Base-by-base conservation (phyloP, 2,329 filamentous ascomycete genomes). In the Hypoxylon sp. region DNA sequence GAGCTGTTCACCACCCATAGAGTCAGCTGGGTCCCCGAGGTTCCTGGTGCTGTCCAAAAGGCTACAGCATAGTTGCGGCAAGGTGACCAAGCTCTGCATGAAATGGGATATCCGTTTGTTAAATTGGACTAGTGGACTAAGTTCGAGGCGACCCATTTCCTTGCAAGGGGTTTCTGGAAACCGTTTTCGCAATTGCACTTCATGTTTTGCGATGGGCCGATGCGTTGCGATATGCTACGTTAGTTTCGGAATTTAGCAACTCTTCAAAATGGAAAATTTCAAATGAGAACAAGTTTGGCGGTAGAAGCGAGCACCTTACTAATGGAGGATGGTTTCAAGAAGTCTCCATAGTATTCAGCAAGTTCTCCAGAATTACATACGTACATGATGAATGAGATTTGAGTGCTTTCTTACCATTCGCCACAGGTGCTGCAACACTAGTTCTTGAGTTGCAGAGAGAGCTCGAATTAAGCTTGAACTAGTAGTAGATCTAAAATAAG, bases 1-100 rank as follows among this genome's bases (percentile, higher is more conserved):
- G 75, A 77, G 61, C 35, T 76, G 17, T 77, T 65, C 33, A 17
- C 65, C 3, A 17, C 24, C 1, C 10, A 37, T 2, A 63, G 74
- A 11, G 67, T 65, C 2, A 31, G 24, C 24, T 77, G 75, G 75
- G 61, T 76, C 1, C 11, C 44, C 0, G 62, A 60, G 31, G 14
- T 75, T n/a, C n/a, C 69, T 2, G 67, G 68, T 5, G 57, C 71
- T 1, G 53, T 5, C 13, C 72, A 75, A 67, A 66, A 73, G 44
- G 0, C 14, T 13, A 14, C 37, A 2, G 68, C 61, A 63, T 62
- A 31, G 47, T 55, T 44, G 33, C 26, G 48, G 22, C 17, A 9
- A 13, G 14, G 31, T 2, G 1, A 33, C 22, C 9, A 29, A 8
- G 17, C 13, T 48, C 4, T 35, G 35, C 11, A 29, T 31, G 19